phyloP scores from a whole-genome alignment of 2,329 filamentous ascomycete genomes.

The Neoscytalidium dimidiatum region DNA sequence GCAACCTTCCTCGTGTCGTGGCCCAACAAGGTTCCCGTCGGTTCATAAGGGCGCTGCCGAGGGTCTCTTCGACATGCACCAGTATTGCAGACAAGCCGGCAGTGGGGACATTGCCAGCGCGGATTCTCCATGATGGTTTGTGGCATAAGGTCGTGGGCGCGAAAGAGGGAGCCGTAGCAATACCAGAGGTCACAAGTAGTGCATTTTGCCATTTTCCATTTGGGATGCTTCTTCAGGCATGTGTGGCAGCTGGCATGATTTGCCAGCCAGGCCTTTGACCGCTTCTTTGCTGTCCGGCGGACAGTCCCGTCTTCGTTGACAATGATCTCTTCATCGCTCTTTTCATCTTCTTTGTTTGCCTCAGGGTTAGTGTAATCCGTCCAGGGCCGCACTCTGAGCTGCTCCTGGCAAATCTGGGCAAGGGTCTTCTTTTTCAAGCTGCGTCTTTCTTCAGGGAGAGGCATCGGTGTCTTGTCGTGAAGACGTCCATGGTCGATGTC shows the following conservation, averaged over 20 bases:
- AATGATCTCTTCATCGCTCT: constrained; percentile 55
- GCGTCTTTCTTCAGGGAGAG: constrained; percentile 69
- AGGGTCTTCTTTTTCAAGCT: constrained; percentile 73
- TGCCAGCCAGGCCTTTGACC: constrained; percentile 51
- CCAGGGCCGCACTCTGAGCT: constrained; percentile 77
- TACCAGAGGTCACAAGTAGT: constrained; percentile 74
- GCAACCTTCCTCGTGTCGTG: constrained; percentile 90
- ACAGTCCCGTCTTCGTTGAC: constrained; percentile 65
- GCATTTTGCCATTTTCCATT: constrained; percentile 84
- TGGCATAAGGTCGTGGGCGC: constrained; percentile 89
- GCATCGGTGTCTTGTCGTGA: constrained; percentile 65
- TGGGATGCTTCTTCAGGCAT: constrained; percentile 76
- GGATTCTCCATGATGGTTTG: constrained; percentile 77
- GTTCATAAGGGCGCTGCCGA: constrained; percentile 77
- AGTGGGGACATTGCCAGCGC: constrained; percentile 87
- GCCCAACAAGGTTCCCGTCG: constrained; percentile 83
- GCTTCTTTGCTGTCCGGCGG: constrained; percentile 66
- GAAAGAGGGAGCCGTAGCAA: constrained; percentile 90
- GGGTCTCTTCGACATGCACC: constrained; percentile 70
- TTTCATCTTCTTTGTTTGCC: constrained; percentile 45
- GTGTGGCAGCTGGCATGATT: constrained; percentile 72
- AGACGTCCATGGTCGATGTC: constrained; percentile 69
- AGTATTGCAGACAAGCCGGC: constrained; percentile 83
- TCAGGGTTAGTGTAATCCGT: constrained; percentile 72
- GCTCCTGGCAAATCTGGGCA: constrained; percentile 92